phyloP scores from a whole-genome alignment of 257 asterid genomes.

The Ilex asprella region DNA sequence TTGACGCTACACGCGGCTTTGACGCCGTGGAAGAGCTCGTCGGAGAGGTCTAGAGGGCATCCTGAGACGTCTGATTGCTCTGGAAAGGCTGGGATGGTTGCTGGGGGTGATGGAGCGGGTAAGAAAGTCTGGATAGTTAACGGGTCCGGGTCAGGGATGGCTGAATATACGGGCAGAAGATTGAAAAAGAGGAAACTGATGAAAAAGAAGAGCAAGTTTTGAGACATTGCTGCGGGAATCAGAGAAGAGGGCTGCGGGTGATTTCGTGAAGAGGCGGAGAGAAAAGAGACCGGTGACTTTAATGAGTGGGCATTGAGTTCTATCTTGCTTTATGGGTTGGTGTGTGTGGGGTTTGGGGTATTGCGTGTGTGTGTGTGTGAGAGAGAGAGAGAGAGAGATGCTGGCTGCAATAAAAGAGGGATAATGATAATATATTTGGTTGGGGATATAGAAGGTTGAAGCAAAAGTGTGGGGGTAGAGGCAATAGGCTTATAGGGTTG shows the following conservation, averaged over 20 bases:
- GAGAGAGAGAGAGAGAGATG: neutral
- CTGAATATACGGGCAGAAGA: constrained; percentile 24
- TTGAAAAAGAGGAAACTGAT: neutral
- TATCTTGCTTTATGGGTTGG: neutral
- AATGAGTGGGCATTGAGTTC: neutral
- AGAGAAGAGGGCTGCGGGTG: constrained; percentile 4
- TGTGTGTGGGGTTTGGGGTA: neutral
- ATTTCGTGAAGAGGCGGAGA: neutral
- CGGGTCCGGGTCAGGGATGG: constrained; percentile 52
- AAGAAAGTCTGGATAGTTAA: constrained; percentile 31
- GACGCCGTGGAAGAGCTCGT: constrained; percentile 55
- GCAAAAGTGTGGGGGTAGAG: neutral
- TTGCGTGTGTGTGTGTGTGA: too few relatives aligned
- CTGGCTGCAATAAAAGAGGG: neutral
- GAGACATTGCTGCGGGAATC: constrained; percentile 45
- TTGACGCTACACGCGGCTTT: constrained; percentile 63
- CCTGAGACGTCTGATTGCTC: constrained; percentile 61
- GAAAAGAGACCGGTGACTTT: neutral
- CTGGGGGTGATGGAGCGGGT: constrained; percentile 42
- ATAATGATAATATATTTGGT: neutral
- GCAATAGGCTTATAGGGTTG: neutral
- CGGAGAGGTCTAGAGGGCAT: constrained; percentile 78
- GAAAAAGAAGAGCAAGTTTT: constrained; percentile 12
- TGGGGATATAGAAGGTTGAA: neutral
- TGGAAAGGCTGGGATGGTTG: constrained; percentile 95